Percentiles rank a stretch among this genome's conserved stretches.
phyloP scores from a whole-genome alignment of 2,329 filamentous ascomycete genomes.

The Aspergillus oerlinghausenensis region DNA sequence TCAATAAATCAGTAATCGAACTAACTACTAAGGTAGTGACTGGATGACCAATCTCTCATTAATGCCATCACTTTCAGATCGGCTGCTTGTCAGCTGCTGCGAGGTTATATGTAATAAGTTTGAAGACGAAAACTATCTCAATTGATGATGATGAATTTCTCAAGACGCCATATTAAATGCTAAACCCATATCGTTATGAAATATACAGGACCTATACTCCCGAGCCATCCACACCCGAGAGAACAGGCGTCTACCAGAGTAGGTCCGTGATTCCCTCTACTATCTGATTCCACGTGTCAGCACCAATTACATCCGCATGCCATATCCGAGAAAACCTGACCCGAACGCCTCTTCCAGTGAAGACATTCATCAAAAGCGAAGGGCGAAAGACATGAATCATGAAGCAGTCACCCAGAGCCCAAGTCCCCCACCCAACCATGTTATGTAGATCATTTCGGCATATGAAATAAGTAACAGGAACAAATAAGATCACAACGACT shows the following conservation, averaged over 20 bases:
- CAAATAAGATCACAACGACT: slow-evolving; percentile 9
- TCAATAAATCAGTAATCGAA: neutral
- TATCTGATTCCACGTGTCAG: neutral
- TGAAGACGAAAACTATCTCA: neutral
- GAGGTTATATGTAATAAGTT: too few relatives aligned
- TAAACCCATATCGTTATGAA: slow-evolving; percentile 18
- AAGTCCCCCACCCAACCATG: slow-evolving; percentile 6
- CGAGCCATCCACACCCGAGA: slow-evolving; percentile 11
- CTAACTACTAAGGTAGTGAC: neutral
- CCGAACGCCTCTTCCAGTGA: slow-evolving; percentile 6
- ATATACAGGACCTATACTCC: slow-evolving; percentile 21
- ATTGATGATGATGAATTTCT: slow-evolving; percentile 11
- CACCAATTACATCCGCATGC: slow-evolving; percentile 3
- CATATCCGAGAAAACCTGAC: slow-evolving; percentile 2
- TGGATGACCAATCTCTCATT: neutral
- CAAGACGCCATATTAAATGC: slow-evolving; percentile 15
- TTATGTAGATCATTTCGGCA: slow-evolving; percentile 23
- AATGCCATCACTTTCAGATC: neutral
- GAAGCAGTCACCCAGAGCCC: neutral
- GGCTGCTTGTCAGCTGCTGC: too few relatives aligned
- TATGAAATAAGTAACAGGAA: slow-evolving; percentile 17
- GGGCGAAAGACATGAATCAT: slow-evolving; percentile 3
- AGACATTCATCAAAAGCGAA: slow-evolving; percentile 4
- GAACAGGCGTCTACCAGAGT: neutral
- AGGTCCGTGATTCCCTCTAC: neutral